These are phyloP conservation scores for Mollisia scopiformis DNA, from an alignment of 2,329 filamentous ascomycete genomes.

Conservation along the genomic window DNA sequence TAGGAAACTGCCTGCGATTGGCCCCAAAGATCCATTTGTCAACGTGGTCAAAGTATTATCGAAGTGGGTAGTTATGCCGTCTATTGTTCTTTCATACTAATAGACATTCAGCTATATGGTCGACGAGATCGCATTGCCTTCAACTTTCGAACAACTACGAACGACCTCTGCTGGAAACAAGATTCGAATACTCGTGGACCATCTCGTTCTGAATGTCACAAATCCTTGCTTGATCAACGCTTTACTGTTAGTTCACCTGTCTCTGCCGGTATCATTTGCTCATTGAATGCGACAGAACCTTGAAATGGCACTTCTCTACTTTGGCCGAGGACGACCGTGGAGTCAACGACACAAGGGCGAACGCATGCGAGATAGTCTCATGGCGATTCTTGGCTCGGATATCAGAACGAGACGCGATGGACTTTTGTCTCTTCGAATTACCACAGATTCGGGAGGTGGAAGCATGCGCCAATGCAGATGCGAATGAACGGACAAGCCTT, in stretches of 20 bases:
- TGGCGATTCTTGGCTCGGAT: constrained; percentile 76
- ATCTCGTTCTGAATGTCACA: constrained; percentile 64
- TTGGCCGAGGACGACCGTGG: constrained; percentile 63
- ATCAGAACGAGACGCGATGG: constrained; percentile 73
- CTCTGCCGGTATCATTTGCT: background rate
- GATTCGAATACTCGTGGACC: constrained; percentile 61
- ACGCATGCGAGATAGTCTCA: constrained; percentile 79
- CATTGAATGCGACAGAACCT: constrained; percentile 52
- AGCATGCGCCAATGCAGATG: constrained; percentile 11
- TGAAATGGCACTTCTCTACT: constrained; percentile 74
- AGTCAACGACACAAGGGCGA: constrained; percentile 68
- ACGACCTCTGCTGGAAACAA: constrained; percentile 65
- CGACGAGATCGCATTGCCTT: constrained; percentile 64
- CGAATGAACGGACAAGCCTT: constrained; percentile 30
- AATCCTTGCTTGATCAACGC: constrained; percentile 75
- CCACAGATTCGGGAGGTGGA: constrained; percentile 40
- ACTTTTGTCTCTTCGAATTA: constrained; percentile 75
- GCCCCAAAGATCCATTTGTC: constrained; percentile 61
- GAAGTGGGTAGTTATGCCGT: constrained; percentile 50
- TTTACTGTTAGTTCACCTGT: constrained; percentile 60
- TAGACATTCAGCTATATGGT: constrained; percentile 56
- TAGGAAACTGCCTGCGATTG: constrained; percentile 52
- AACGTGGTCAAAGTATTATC: constrained; percentile 70
- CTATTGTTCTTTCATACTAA: constrained; percentile 5
- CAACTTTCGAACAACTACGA: constrained; percentile 74